A percentile compares a stretch with the other conserved stretches of the same genome.
Evolutionary conservation across 768 basidiomycete genomes (phyloP).

Genomic region (Grammothele lineata): DNA sequence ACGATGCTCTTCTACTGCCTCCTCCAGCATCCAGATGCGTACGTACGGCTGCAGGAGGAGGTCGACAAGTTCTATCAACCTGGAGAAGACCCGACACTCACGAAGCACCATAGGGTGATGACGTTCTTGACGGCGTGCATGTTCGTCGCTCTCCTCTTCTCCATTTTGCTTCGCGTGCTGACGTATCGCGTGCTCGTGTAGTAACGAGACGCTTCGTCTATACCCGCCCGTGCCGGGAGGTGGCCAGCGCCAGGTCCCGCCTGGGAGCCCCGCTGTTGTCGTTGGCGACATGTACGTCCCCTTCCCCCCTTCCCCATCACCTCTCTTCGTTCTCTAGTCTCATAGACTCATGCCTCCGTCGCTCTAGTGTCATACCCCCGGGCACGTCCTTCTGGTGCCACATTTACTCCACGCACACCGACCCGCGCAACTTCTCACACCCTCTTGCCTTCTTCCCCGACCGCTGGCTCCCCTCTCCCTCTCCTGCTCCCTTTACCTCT

Average conservation of each 20-base stretch:
- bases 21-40: constrained; percentile 14
- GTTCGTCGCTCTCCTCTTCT: too few species aligned
- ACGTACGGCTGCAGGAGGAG: constrained; percentile 19
- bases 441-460: constrained; percentile 39
- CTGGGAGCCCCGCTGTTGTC: not conserved
- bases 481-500: constrained; percentile 20
- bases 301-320: constrained; percentile 27
- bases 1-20: constrained; percentile 22
- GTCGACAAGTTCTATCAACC: constrained; percentile 22
- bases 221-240: constrained; percentile 36
- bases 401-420: constrained; percentile 37
- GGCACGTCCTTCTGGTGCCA: constrained; percentile 33
- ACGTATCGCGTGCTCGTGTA: constrained; percentile 11
- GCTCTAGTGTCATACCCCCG: constrained; percentile 28
- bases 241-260: constrained; percentile 26
- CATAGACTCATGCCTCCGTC: constrained; percentile 29
- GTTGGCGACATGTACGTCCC: not conserved
- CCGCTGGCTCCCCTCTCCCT: constrained; percentile 31
- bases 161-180: too few species aligned
- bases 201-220: constrained; percentile 43
- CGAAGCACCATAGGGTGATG: constrained; percentile 6
- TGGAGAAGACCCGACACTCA: constrained; percentile 11
- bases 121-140: constrained; percentile 13
- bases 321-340: constrained; percentile 31
- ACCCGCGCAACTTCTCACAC: constrained; percentile 39